phyloP scores from a whole-genome alignment of 2,329 filamentous ascomycete species.

The Teratosphaeriaceae sp. region DNA sequence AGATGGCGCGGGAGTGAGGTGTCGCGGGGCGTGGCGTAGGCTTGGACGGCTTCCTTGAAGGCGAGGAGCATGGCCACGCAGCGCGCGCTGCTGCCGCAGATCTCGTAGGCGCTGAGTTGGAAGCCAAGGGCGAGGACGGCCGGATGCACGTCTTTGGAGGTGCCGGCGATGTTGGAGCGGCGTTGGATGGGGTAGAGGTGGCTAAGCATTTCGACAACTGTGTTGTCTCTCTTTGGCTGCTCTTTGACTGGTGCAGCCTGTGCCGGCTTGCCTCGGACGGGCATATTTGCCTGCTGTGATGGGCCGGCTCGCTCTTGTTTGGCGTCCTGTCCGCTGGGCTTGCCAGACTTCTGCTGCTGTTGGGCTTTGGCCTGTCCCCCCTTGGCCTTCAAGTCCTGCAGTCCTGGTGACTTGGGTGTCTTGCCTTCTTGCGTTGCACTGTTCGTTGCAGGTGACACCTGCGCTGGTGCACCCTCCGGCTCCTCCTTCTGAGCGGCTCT shows the following conservation, averaged over 20 bases:
- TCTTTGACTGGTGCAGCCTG: constrained; percentile 8
- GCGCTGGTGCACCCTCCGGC: constrained; percentile 14
- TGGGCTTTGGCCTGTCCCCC: constrained; percentile 13
- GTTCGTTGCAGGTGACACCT: constrained; percentile 13
- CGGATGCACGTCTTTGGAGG: constrained; percentile 71
- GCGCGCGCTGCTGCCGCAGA: constrained; percentile 83
- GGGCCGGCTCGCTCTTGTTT: constrained; percentile 13
- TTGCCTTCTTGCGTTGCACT: constrained; percentile 12
- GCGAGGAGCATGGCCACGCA: constrained; percentile 81
- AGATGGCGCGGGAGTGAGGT: constrained; percentile 86
- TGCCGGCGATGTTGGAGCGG: constrained; percentile 55
- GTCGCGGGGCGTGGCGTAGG: constrained; percentile 82
- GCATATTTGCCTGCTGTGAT: constrained; percentile 10
- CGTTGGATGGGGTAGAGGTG: constrained; percentile 61
- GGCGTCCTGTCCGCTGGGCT: constrained; percentile 14
- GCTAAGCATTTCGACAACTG: constrained; percentile 70
- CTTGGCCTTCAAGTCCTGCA: constrained; percentile 15
- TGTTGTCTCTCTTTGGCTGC: constrained; percentile 43
- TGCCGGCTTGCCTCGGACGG: constrained; percentile 12
- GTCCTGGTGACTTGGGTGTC: constrained; percentile 8
- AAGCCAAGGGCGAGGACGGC: constrained; percentile 78
- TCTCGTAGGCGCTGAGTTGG: constrained; percentile 80
- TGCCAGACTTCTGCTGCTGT: constrained; percentile 26
- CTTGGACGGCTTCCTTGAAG: constrained; percentile 87
- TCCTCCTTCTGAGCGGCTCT: constrained; percentile 49